phyloP scores from a whole-genome alignment of 345 rosid species.

The Euphorbia pulcherrima region DNA sequence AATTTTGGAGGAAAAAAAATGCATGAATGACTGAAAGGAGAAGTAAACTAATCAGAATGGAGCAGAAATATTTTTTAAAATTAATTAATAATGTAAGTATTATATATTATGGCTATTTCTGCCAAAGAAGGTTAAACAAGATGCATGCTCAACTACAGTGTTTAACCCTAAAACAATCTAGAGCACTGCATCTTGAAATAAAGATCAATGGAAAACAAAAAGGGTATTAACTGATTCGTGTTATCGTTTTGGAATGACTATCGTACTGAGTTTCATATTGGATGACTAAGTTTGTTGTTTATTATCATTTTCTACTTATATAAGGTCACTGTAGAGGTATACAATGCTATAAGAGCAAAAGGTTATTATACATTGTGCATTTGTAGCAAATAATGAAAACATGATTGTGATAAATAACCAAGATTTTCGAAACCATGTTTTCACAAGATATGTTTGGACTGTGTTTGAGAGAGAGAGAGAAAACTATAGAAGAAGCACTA shows the following conservation, averaged over 20 bases:
- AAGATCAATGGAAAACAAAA: neutral
- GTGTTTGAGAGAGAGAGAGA: slow-evolving; percentile 5
- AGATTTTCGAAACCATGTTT: neutral
- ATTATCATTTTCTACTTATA: neutral
- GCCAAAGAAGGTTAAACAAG: neutral
- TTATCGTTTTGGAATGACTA: neutral
- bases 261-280: neutral
- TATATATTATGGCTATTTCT: no score
- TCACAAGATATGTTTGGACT: neutral
- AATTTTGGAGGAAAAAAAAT: no score
- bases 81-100: no score
- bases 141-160: neutral
- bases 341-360: neutral
- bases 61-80: no score
- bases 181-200: neutral
- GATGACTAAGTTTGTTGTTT: neutral
- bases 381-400: neutral
- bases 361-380: neutral
- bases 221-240: neutral
- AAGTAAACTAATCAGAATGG: no score
- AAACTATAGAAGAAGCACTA: neutral
- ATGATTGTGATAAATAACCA: no score
- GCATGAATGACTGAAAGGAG: no score
- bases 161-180: neutral
- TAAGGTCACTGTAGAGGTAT: neutral